Evolutionary conservation across 495 filamentous ascomycete genomes (phyloP).

Genomic region (Tricharina praecox): DNA sequence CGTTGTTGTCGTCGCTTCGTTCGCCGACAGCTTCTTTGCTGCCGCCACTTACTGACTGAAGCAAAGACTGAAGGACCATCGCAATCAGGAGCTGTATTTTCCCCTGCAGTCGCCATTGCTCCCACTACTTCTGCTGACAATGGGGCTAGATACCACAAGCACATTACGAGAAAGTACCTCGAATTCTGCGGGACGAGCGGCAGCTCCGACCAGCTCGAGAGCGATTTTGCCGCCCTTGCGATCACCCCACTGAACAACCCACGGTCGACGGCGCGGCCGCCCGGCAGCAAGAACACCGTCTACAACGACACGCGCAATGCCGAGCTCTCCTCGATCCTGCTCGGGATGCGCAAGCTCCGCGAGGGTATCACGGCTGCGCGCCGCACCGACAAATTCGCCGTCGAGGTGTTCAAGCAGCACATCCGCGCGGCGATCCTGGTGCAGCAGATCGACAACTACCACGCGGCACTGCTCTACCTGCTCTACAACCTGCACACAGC

Average conservation of each 20-base stretch:
- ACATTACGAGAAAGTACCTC: slow-evolving; percentile 73
- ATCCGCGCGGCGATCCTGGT: slow-evolving; percentile 65
- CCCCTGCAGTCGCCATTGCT: not conserved
- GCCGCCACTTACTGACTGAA: too few relatives aligned
- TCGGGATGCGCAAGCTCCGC: slow-evolving; percentile 64
- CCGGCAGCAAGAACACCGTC: slow-evolving; percentile 16
- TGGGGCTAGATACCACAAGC: slow-evolving; percentile 53
- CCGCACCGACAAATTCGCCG: slow-evolving; percentile 50
- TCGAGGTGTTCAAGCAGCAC: slow-evolving; percentile 60
- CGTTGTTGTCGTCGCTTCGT: too few relatives aligned
- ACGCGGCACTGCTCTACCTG: slow-evolving; percentile 66
- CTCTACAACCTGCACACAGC: slow-evolving; percentile 50
- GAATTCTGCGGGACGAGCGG: slow-evolving; percentile 57
- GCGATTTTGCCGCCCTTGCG: slow-evolving; percentile 51
- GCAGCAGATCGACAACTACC: slow-evolving; percentile 70
- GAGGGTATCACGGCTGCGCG: slow-evolving; percentile 66
- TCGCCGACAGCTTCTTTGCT: too few relatives aligned
- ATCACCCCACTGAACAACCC: slow-evolving; percentile 25
- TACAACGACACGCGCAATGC: slow-evolving; percentile 29
- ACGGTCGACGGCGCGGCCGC: slow-evolving; percentile 8
- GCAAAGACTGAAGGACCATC: slow-evolving; percentile 18
- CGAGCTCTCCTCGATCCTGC: slow-evolving; percentile 42
- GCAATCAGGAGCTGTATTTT: slow-evolving; percentile 22
- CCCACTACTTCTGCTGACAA: not conserved
- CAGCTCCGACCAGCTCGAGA: slow-evolving; percentile 50